These are phyloP conservation scores for Leccinum rimulosum DNA, from an alignment of 768 basidiomycete species.

Conservation along the genomic window DNA sequence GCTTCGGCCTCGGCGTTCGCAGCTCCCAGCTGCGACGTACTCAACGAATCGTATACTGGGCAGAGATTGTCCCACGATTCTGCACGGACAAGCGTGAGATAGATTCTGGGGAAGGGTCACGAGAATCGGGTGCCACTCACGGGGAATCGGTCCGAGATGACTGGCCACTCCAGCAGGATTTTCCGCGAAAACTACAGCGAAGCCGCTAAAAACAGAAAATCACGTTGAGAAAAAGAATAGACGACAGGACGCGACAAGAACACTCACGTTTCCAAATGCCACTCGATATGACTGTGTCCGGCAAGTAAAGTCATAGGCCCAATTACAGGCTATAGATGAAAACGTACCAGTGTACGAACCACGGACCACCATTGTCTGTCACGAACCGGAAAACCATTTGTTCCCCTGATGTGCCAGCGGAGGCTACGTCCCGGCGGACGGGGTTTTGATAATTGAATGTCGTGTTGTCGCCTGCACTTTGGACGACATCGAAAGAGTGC, in stretches of 20 bases:
- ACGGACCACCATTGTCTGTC: slow-evolving; percentile 64
- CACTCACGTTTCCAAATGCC: slow-evolving; percentile 27
- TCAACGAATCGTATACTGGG: slow-evolving; percentile 20
- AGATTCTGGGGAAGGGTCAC: neutral
- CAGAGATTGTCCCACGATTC: slow-evolving; percentile 28
- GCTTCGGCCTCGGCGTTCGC: slow-evolving; percentile 17
- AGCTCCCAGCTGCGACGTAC: slow-evolving; percentile 21
- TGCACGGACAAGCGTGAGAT: slow-evolving; percentile 1
- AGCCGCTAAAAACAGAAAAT: slow-evolving; percentile 16
- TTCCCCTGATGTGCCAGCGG: slow-evolving; percentile 32
- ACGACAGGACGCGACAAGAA: neutral
- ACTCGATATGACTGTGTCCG: slow-evolving; percentile 27
- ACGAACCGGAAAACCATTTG: slow-evolving; percentile 52
- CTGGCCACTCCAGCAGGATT: slow-evolving; percentile 15
- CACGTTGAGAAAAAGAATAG: neutral
- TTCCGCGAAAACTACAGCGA: slow-evolving; percentile 28
- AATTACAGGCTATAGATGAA: neutral
- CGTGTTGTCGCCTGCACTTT: slow-evolving; percentile 24
- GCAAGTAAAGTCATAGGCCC: neutral
- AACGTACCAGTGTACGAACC: slow-evolving; percentile 33
- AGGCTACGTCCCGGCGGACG: slow-evolving; percentile 33
- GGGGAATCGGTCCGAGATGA: slow-evolving; percentile 15
- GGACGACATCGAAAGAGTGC: slow-evolving; percentile 37
- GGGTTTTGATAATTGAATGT: slow-evolving; percentile 37
- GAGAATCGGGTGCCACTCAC: slow-evolving; percentile 6